Base-by-base conservation (phyloP, 768 basidiomycete species). In the Naganishia onofrii region DNA sequence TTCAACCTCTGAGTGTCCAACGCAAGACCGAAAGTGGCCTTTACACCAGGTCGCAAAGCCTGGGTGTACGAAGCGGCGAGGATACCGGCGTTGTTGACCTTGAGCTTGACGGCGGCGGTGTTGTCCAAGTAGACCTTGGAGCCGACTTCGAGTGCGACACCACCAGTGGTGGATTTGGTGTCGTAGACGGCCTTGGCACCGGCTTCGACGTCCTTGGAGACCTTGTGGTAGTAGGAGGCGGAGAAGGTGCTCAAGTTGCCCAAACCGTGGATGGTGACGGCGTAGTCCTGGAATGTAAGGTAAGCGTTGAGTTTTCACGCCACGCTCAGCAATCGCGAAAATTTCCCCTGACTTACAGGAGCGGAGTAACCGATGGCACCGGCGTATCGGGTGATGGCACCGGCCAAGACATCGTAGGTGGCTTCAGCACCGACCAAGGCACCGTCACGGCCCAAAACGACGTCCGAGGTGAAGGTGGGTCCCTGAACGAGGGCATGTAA, bases 361-460 rank as follows among this genome's bases (percentile, higher is more conserved):
- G 95, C 94, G 79, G 91, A 93, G 88, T 90, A 98, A 76, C 95
- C 96, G 75, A 91, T 81, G 66, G 93, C 95, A 75, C 90, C 86
- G 67, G 92, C 89, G 83, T 96, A 99, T 78, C 90, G 89, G 80
- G 89, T 90, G 81, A 98, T 86, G 78, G 88, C 89, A 78, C 93
- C 95, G 76, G 92, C 90, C 60, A 89, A 92, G 80, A 97, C 91
- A 81, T 97, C 95, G 86, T 98, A 98, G 64, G 92, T 87, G 46
- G 93, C 89, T 86, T 99, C 96, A 73, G 87, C 92, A 85, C 96
- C 96, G 70, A 95, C 83, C 71, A 97, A 90, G 90, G 98, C 92
- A 70, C 96, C 96, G 78, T 97, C 93, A 78, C 93, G 94, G 75
- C 94, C 94, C 74, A 95, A 78, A 76, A 95, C 96, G 71, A 92